Conservation (phyloP, 179 eudicot species). For the Vitellaria paradoxa region DNA sequence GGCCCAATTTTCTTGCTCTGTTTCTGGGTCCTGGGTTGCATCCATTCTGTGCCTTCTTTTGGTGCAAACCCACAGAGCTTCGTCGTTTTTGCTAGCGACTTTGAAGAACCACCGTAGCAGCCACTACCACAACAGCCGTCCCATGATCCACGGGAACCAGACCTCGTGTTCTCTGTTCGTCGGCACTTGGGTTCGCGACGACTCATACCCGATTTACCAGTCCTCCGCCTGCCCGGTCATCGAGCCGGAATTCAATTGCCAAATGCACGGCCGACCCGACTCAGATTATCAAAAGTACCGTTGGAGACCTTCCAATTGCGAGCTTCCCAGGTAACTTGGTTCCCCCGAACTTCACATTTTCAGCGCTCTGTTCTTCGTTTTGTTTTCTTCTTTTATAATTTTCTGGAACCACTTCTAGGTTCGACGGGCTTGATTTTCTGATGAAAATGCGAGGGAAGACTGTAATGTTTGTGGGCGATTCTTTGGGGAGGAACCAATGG, state of each 20-base stretch:
- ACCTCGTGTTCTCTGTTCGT: constrained; percentile 58
- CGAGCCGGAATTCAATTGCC: constrained; percentile 80
- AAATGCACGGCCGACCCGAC: constrained; percentile 79
- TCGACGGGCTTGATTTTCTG: constrained; percentile 66
- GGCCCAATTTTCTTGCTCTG: not conserved
- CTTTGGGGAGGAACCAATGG: constrained; percentile 94
- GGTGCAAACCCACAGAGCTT: constrained; percentile 6
- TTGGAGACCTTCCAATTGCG: constrained; percentile 78
- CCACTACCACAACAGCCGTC: constrained; percentile 18
- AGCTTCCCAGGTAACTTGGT: constrained; percentile 56
- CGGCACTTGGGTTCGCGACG: constrained; percentile 80
- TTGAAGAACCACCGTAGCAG: constrained; percentile 4
- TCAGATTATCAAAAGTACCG: constrained; percentile 76
- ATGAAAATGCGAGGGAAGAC: constrained; percentile 62
- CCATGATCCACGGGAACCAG: constrained; percentile 38
- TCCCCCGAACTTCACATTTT: no score
- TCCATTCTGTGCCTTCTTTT: not conserved
- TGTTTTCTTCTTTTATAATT: not conserved
- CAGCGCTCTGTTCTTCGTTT: not conserved
- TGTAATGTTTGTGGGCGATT: constrained; percentile 95
- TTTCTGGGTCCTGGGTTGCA: not conserved
- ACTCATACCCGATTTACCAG: constrained; percentile 57
- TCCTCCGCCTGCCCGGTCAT: constrained; percentile 58
- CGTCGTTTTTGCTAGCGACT: not conserved
- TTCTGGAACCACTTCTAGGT: constrained; percentile 33